Base-by-base conservation (phyloP, 2,329 filamentous ascomycete genomes). In the Hymenoscyphus occultus region DNA sequence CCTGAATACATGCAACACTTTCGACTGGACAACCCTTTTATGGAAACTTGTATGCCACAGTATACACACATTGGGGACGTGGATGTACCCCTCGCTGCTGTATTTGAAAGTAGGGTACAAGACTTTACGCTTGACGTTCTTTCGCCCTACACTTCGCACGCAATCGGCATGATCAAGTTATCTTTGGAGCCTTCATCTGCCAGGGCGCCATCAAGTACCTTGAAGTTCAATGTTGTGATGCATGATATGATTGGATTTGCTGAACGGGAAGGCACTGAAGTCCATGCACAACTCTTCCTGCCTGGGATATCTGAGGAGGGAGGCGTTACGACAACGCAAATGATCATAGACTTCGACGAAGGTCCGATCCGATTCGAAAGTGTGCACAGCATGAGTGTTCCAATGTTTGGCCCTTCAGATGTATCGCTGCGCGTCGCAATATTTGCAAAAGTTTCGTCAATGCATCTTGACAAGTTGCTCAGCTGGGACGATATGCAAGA, bases 401-500 rank as follows among this genome's bases (percentile, higher is more conserved):
- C 93, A 3, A 82, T 96, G 42, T 90, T 89, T 56, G 90, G 89
- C 58, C 86, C 92, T 0, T 86, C 85, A 28, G 89, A 90, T 58
- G 88, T 92, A 0, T 90, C 87, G 31, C 79, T 99, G 62, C 87
- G 95, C 63, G 90, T 97, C 9, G 92, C 93, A 59, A 90, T 99
- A 67, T 98, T 97, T 76, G 93, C 95, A 19, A 90, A 90, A 74
- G 92, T 97, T 42, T 95, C 92, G 1, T 81, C 89, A 0, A 97
- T 97, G 89, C 95, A 99, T 78, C 84, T 99, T 28, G 95, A 99
- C 77, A 98, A 97, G 80, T 83, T 99, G 60, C 85, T 97, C 13
- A 99, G 95, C 79, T 99, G 95, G 95, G 95, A 99, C 75, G 95
- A 98, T 73, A 97, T 99, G 89, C 88, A 94, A 65, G 94, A 99